Evolutionary conservation across 805 yeast species (phyloP).

Genomic region (Helenozyma baotianmanensis): DNA sequence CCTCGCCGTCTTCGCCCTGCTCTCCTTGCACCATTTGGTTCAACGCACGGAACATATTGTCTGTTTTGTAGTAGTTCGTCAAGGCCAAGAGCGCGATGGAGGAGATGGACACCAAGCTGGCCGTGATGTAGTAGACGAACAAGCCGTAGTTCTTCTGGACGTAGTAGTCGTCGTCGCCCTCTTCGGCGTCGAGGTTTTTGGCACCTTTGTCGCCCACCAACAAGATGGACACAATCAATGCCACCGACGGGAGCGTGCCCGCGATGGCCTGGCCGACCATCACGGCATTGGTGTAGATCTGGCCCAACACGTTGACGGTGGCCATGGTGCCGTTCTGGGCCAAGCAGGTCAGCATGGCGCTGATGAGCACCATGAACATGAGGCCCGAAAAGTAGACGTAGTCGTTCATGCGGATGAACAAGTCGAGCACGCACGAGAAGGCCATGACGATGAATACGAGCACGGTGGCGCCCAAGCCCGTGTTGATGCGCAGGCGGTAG

Average conservation of each 20-base stretch:
- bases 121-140: constrained; percentile 46
- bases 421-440: constrained; percentile 37
- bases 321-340: constrained; percentile 93
- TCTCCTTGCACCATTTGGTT: constrained; percentile 8
- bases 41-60: constrained; percentile 19
- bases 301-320: constrained; percentile 69
- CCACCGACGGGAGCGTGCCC: constrained; percentile 84
- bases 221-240: constrained; percentile 53
- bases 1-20: constrained; percentile 9
- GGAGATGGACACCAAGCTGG: constrained; percentile 42
- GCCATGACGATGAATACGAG: constrained; percentile 56
- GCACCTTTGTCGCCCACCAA: constrained; percentile 28
- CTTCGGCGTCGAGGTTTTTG: constrained; percentile 8
- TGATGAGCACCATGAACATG: constrained; percentile 57
- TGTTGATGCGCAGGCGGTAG: constrained; percentile 50
- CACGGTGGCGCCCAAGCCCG: constrained; percentile 59
- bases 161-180: constrained; percentile 16
- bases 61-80: constrained; percentile 24
- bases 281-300: constrained; percentile 78
- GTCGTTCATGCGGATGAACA: constrained; percentile 35
- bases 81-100: constrained; percentile 39
- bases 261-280: constrained; percentile 95
- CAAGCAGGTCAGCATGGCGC: constrained; percentile 72
- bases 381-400: constrained; percentile 45
- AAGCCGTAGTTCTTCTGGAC: constrained; percentile 38